Evolutionary conservation across 1,284 basidiomycete species (phyloP).

Genomic region (Ustilago trichophora): DNA sequence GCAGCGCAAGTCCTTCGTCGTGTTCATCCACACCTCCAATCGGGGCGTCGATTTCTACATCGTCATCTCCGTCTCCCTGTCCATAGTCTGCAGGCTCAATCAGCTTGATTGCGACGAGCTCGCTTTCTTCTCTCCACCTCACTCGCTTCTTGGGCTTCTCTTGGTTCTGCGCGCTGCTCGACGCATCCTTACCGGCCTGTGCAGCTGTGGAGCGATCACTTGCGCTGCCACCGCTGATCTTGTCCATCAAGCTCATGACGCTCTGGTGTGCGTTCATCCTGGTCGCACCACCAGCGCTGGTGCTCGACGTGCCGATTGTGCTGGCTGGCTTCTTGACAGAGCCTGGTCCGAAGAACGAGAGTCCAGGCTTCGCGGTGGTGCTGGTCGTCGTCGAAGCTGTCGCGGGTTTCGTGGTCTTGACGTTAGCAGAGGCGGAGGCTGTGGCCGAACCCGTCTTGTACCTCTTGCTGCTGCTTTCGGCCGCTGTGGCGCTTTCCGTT

Average conservation of each 20-base stretch:
- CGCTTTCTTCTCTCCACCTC: conserved; percentile 47
- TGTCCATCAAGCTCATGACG: conserved; percentile 44
- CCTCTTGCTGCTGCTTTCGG: conserved; percentile 18
- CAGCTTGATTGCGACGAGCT: conserved; percentile 44
- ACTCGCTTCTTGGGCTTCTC: conserved; percentile 49
- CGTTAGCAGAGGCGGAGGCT: background rate
- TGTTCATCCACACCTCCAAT: conserved; percentile 29
- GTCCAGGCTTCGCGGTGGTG: conserved; percentile 15
- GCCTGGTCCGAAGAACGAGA: conserved; percentile 28
- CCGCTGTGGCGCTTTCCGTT: conserved; percentile 2
- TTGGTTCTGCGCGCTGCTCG: background rate
- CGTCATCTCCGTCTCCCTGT: conserved; percentile 25
- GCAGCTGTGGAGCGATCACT: conserved; percentile 14
- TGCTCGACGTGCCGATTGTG: background rate
- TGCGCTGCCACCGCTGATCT: conserved; percentile 13
- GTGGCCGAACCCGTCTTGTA: conserved; percentile 22
- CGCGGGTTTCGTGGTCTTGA: conserved; percentile 1
- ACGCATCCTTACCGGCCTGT: background rate
- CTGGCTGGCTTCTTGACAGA: conserved; percentile 5
- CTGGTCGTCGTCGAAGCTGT: conserved; percentile 3
- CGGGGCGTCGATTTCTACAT: conserved; percentile 1
- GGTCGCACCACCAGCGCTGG: background rate
- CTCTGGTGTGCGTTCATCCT: conserved; percentile 9
- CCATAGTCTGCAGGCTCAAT: conserved; percentile 55
- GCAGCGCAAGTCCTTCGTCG: conserved; percentile 52